These are phyloP conservation scores for Phytophthora quininea DNA, from an alignment of 352 stramenopile genomes.

Conservation along the genomic window DNA sequence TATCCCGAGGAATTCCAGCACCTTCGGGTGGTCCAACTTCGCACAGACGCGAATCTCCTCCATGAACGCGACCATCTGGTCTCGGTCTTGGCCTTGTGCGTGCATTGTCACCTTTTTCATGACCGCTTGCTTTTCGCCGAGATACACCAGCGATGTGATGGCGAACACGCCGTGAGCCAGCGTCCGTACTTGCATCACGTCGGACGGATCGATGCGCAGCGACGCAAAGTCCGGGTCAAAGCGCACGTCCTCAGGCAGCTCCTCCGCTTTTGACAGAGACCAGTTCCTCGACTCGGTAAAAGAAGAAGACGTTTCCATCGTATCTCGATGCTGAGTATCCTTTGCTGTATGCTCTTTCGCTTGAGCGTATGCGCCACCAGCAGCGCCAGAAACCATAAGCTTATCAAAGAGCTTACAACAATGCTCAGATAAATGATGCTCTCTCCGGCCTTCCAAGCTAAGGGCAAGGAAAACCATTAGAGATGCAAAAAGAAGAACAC, in stretches of 20 bases:
- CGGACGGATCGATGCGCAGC: conserved; percentile 40
- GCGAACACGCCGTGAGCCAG: conserved; percentile 42
- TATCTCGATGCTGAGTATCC: conserved; percentile 24
- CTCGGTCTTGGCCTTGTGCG: conserved; percentile 24
- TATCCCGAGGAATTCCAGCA: conserved; percentile 61
- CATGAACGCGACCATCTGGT: conserved; percentile 56
- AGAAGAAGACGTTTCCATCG: conserved; percentile 18
- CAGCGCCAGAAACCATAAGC: conserved; percentile 41
- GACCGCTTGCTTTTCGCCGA: conserved; percentile 44
- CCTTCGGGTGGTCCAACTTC: conserved; percentile 56
- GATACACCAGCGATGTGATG: conserved; percentile 40
- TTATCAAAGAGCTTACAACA: conserved; percentile 38
- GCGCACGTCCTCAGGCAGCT: conserved; percentile 39
- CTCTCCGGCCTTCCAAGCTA: conserved; percentile 21
- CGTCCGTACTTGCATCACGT: conserved; percentile 46
- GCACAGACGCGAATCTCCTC: conserved; percentile 72
- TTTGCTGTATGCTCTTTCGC: conserved; percentile 8
- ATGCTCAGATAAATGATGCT: conserved; percentile 35
- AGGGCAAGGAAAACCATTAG: not conserved
- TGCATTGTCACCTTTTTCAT: conserved; percentile 45
- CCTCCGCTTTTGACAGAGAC: conserved; percentile 29
- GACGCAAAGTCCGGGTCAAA: conserved; percentile 36
- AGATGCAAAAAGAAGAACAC: not conserved
- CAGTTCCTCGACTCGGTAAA: conserved; percentile 31
- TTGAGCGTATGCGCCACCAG: conserved; percentile 31